Conservation (phyloP, 2,329 filamentous ascomycete genomes). For the Colletotrichum higginsianum region DNA sequence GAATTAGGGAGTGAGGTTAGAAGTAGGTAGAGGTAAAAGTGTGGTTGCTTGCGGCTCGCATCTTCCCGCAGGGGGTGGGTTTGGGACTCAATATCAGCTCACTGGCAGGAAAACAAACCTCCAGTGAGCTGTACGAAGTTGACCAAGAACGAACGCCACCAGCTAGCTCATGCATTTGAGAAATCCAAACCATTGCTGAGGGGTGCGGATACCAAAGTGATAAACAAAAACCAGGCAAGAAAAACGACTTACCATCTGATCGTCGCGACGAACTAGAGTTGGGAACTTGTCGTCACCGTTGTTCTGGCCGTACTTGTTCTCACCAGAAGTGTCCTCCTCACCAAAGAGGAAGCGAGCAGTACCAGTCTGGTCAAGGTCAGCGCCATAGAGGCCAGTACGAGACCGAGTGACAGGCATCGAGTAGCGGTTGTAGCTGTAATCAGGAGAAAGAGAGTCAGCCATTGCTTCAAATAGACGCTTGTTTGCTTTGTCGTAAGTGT, state of each 20-base stretch:
- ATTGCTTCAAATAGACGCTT: slow-evolving; percentile 11
- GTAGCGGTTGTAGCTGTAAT: slow-evolving; percentile 84
- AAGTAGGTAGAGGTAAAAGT: slow-evolving; percentile 10
- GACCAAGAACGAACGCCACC: slow-evolving; percentile 4
- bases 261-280: slow-evolving; percentile 79
- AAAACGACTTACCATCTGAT: slow-evolving; percentile 66
- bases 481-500: slow-evolving; percentile 1
- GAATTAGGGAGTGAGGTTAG: slow-evolving; percentile 32
- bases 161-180: slow-evolving; percentile 14
- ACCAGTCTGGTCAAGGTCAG: slow-evolving; percentile 85
- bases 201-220: no score
- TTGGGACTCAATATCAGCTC: neutral
- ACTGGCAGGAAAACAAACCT: neutral
- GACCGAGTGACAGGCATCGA: slow-evolving; percentile 90
- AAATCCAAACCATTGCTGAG: neutral
- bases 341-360: slow-evolving; percentile 89
- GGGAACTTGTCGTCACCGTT: slow-evolving; percentile 89
- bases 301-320: slow-evolving; percentile 79
- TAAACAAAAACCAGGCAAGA: neutral
- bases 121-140: neutral
- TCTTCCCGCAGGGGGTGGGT: slow-evolving; percentile 8
- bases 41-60: slow-evolving; percentile 22
- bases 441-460: slow-evolving; percentile 42
- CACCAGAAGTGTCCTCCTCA: slow-evolving; percentile 79
- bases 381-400: slow-evolving; percentile 76